Percentiles rank a stretch among this genome's conserved stretches.
phyloP scores from a whole-genome alignment of 345 rosid genomes.

The Camelina sativa region DNA sequence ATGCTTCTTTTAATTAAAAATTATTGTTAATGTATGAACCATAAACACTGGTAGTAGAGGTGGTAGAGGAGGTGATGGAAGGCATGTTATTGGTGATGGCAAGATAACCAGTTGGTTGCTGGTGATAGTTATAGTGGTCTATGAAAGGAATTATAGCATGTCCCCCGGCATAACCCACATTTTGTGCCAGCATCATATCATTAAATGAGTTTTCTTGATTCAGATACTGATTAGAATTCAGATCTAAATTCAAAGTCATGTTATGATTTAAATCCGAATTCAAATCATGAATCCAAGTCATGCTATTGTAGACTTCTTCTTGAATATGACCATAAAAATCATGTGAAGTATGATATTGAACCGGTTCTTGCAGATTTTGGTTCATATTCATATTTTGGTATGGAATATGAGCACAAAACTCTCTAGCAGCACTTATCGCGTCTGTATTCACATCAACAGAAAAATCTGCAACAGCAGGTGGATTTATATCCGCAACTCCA shows the following conservation, averaged over 20 bases:
- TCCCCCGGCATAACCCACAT: background rate
- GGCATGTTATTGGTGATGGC: background rate
- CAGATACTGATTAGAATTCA: background rate
- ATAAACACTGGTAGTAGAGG: background rate
- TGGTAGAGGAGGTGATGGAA: background rate
- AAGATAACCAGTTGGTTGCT: background rate
- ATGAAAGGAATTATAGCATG: background rate
- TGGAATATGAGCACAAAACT: background rate
- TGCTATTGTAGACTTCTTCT: background rate
- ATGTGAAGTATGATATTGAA: background rate
- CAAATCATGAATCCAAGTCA: background rate
- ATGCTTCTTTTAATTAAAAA: background rate
- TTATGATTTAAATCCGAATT: background rate
- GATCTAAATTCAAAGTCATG: background rate
- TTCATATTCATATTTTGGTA: background rate
- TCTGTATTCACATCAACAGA: background rate
- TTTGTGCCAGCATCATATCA: background rate
- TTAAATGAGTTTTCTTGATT: background rate
- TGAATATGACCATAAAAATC: background rate
- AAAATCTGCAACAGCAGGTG: background rate
- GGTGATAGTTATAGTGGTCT: background rate
- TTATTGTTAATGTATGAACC: background rate
- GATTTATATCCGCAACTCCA: background rate
- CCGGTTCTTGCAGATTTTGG: background rate
- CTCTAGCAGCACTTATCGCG: background rate